These are phyloP conservation scores for Ziziphus jujuba DNA, from an alignment of 306 rosid species.

Conservation along the genomic window DNA sequence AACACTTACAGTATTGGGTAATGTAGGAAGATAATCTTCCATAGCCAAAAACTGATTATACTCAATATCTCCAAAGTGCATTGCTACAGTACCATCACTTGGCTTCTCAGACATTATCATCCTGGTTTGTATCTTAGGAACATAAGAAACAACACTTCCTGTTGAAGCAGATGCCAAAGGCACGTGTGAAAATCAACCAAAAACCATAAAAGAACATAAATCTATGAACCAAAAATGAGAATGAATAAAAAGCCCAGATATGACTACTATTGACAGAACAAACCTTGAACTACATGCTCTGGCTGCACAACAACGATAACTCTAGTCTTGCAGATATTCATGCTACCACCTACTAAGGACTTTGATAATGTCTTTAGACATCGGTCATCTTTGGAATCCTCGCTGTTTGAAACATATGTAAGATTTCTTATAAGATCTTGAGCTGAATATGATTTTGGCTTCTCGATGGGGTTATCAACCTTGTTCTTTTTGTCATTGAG, in stretches of 20 bases:
- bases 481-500: slow-evolving; percentile 70
- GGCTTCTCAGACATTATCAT: slow-evolving; percentile 88
- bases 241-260: not conserved
- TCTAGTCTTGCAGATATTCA: slow-evolving; percentile 77
- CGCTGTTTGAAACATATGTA: slow-evolving; percentile 45
- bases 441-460: slow-evolving; percentile 44
- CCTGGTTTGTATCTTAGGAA: slow-evolving; percentile 51
- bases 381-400: slow-evolving; percentile 64
- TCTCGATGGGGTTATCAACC: slow-evolving; percentile 46
- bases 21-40: slow-evolving; percentile 79
- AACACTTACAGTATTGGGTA: slow-evolving; percentile 88
- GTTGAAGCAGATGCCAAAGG: slow-evolving; percentile 35
- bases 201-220: slow-evolving; percentile 8
- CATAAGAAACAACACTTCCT: slow-evolving; percentile 53
- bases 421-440: slow-evolving; percentile 39
- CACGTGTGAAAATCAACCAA: slow-evolving; percentile 23
- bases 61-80: slow-evolving; percentile 69
- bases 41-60: slow-evolving; percentile 45
- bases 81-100: slow-evolving; percentile 86
- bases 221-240: not conserved
- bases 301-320: slow-evolving; percentile 42
- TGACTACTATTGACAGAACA: slow-evolving; percentile 18
- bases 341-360: slow-evolving; percentile 82
- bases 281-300: slow-evolving; percentile 79
- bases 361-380: slow-evolving; percentile 54